A percentile compares a stretch with the other conserved stretches of the same genome.
Conservation (phyloP, 805 yeast species). For the Candida coleopterorum region DNA sequence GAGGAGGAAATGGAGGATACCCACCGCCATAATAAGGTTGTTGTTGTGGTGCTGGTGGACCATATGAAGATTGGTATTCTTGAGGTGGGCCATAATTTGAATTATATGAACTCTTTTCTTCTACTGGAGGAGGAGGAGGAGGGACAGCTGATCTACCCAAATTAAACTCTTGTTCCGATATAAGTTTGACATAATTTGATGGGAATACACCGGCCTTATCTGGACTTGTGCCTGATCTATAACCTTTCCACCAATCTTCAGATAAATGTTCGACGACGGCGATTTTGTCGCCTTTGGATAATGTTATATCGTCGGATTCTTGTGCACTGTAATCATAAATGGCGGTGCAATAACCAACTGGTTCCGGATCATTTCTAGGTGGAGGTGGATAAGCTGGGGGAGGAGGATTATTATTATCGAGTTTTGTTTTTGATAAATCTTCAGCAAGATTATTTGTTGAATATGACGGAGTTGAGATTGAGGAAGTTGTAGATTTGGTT, state of each 20-base stretch:
- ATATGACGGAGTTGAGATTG: neutral
- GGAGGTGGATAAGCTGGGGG: conserved; percentile 15
- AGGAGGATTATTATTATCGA: conserved; percentile 7
- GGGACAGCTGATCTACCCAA: conserved; percentile 14
- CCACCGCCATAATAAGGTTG: conserved; percentile 20
- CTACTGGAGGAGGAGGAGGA: conserved; percentile 13
- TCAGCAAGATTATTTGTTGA: neutral
- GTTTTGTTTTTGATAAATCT: conserved; percentile 8
- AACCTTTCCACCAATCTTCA: conserved; percentile 90
- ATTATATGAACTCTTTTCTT: conserved; percentile 11
- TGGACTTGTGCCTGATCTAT: conserved; percentile 26
- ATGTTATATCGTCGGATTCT: conserved; percentile 67
- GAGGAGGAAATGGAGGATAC: conserved; percentile 47
- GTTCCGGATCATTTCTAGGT: conserved; percentile 16
- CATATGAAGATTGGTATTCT: neutral
- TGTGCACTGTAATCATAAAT: conserved; percentile 71
- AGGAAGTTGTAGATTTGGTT: neutral
- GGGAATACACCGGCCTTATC: conserved; percentile 80
- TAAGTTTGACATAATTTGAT: conserved; percentile 65
- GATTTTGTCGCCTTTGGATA: conserved; percentile 64
- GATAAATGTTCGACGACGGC: conserved; percentile 69
- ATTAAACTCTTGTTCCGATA: conserved; percentile 30
- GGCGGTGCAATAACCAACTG: conserved; percentile 50
- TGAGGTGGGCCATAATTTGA: neutral
- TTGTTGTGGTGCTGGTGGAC: conserved; percentile 9